Conservation (phyloP, 176 grass and related monocot genomes). For the Dendrocalamus sinicus region DNA sequence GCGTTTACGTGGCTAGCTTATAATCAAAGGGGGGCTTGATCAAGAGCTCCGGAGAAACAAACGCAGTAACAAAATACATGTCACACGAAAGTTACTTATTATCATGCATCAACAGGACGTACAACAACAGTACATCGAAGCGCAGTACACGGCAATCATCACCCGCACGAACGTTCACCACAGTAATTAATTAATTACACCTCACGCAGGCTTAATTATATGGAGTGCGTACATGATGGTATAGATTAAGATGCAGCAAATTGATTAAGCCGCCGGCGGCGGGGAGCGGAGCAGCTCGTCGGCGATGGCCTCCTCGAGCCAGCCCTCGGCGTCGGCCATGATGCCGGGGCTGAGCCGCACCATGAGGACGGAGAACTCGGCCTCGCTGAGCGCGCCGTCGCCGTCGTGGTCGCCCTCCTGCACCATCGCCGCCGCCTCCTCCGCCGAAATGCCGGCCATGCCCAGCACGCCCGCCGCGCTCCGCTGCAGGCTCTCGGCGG, state of each 20-base stretch:
- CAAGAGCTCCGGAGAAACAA: too few species aligned
- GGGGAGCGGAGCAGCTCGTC: constrained; percentile 39
- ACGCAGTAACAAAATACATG: too few species aligned
- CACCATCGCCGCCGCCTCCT: constrained; percentile 76
- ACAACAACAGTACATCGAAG: too few species aligned
- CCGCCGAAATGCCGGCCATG: constrained; percentile 52
- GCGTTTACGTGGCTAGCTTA: too few species aligned
- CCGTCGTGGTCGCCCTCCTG: constrained; percentile 75
- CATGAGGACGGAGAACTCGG: constrained; percentile 91
- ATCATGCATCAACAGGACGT: too few species aligned
- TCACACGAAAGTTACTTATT: too few species aligned
- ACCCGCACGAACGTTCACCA: background rate
- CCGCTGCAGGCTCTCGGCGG: constrained; percentile 59
- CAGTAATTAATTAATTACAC: background rate
- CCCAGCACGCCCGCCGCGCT: constrained; percentile 54
- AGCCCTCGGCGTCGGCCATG: constrained; percentile 59
- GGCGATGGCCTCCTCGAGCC: constrained; percentile 63
- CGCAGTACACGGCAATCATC: background rate
- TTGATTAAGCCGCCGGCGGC: background rate
- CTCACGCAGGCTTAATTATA: background rate
- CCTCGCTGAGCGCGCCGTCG: constrained; percentile 73
- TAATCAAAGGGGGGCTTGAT: too few species aligned
- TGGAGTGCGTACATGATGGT: background rate
- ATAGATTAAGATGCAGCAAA: background rate
- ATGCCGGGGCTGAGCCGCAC: constrained; percentile 77